Percentiles rank a stretch among this genome's conserved stretches.
Evolutionary conservation across 2,329 filamentous ascomycete species (phyloP).

Genomic region (Talaromyces sp.): DNA sequence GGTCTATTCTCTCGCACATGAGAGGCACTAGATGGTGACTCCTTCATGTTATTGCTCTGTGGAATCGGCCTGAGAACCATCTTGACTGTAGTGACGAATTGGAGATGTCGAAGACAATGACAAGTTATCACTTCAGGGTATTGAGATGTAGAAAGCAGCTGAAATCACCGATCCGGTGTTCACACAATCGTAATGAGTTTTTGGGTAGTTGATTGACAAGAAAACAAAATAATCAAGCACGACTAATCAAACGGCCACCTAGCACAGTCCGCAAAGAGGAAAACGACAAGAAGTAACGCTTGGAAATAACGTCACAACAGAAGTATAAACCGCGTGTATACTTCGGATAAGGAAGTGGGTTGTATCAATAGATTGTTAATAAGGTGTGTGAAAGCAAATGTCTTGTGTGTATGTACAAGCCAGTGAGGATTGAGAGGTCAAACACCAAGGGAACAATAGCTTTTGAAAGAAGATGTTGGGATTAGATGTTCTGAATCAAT

Average conservation of each 20-base stretch:
- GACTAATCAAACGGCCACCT: background rate
- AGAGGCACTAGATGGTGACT: background rate
- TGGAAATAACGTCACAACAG: background rate
- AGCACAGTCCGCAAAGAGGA: background rate
- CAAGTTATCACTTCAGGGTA: background rate
- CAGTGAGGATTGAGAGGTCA: background rate
- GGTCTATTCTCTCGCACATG: background rate
- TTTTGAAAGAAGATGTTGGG: background rate
- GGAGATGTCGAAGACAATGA: background rate
- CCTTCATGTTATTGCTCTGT: background rate
- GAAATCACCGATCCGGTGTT: too few relatives aligned
- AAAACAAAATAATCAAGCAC: background rate
- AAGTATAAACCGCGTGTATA: background rate
- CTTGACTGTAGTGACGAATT: background rate
- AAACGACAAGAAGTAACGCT: background rate
- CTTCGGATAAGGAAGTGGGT: background rate
- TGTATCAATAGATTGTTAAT: background rate
- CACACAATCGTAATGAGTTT: background rate
- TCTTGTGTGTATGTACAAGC: constrained; percentile 1
- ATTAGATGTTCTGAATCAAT: background rate
- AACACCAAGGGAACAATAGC: background rate
- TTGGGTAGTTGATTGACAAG: background rate
- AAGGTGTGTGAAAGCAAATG: background rate
- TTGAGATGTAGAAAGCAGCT: background rate
- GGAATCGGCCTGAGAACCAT: constrained; percentile 4